Evolutionary conservation across 2,329 filamentous ascomycete species (phyloP).

Genomic region (Talaromyces pinophilus): DNA sequence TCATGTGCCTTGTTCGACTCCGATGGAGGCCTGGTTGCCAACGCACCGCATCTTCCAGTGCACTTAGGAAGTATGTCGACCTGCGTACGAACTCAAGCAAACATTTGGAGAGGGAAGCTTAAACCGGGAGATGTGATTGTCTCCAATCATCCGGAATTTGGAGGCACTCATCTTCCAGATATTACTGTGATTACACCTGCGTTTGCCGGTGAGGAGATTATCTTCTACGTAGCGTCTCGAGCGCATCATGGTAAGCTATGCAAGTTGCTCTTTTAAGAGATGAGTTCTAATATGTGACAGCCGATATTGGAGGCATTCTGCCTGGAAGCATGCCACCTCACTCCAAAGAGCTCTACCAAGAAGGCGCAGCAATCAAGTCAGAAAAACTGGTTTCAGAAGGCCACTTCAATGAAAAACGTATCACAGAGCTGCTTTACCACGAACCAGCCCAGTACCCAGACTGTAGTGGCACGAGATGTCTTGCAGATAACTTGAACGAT

Average conservation of each 20-base stretch:
- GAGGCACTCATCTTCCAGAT: conserved; percentile 76
- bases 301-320: conserved; percentile 75
- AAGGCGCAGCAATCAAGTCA: conserved; percentile 65
- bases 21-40: conserved; percentile 71
- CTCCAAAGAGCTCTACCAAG: conserved; percentile 65
- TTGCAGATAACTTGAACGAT: conserved; percentile 79
- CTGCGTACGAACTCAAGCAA: conserved; percentile 71
- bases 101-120: conserved; percentile 75
- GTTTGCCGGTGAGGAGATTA: conserved; percentile 67
- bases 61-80: conserved; percentile 80
- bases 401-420: conserved; percentile 70
- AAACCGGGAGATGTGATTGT: conserved; percentile 76
- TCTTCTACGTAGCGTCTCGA: conserved; percentile 73
- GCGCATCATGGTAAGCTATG: conserved; percentile 70
- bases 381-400: conserved; percentile 49
- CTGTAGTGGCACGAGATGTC: conserved; percentile 72
- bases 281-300: conserved; percentile 35
- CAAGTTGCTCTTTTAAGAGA: neutral
- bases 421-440: conserved; percentile 66
- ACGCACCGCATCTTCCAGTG: conserved; percentile 75
- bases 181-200: conserved; percentile 75
- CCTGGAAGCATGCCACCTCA: conserved; percentile 78
- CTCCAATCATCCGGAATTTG: conserved; percentile 77
- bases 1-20: conserved; percentile 75
- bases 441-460: conserved; percentile 71